phyloP scores from a whole-genome alignment of 495 filamentous ascomycete genomes.

The Neurospora intermedia region DNA sequence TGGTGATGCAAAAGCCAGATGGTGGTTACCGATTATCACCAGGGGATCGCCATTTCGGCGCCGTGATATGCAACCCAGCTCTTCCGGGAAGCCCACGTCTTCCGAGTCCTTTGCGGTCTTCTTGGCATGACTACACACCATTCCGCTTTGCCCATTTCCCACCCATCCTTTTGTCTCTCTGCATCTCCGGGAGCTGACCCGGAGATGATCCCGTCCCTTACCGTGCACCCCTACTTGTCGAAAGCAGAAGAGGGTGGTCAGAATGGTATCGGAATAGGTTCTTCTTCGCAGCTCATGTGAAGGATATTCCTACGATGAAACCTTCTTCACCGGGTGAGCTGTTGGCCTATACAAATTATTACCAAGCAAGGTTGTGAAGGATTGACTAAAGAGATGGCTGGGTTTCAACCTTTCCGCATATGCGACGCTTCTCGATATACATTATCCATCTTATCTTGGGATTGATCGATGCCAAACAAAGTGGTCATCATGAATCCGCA shows the following conservation, averaged over 20 bases:
- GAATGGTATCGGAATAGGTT: not conserved
- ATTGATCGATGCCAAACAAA: not conserved
- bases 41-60: not conserved
- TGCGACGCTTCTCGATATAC: not conserved
- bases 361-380: not conserved
- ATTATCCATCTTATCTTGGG: not conserved
- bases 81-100: not conserved
- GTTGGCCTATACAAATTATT: not conserved
- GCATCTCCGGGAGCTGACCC: not conserved
- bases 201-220: not conserved
- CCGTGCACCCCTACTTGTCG: not conserved
- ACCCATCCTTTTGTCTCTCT: not conserved
- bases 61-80: not conserved
- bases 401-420: not conserved
- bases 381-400: not conserved
- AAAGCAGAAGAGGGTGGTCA: not conserved
- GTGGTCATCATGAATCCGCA: not conserved
- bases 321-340: not conserved
- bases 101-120: not conserved
- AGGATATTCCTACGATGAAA: not conserved
- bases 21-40: not conserved
- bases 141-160: not conserved
- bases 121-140: not conserved
- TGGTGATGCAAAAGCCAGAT: not conserved
- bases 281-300: not conserved